Evolutionary conservation across 2,329 filamentous ascomycete species (phyloP), one percentile per base, ranked within the genome.

Genomic region (Xylariaceae sp.): DNA sequence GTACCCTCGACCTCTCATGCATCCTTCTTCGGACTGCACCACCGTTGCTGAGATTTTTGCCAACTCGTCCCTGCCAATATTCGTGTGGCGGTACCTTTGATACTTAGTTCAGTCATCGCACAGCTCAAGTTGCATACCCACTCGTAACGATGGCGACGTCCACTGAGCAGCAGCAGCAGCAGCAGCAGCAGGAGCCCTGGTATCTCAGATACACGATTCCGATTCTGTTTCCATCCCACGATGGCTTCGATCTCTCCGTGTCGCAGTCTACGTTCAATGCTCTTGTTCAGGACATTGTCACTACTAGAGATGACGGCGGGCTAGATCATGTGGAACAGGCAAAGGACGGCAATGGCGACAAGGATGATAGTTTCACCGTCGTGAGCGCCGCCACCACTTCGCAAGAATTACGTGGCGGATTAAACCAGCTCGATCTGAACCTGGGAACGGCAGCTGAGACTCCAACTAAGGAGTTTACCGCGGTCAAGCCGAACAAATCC

Each of bases 151-250:
- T 61, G 59, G 55, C 43, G 2, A 21, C 48, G 16, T 21, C 48
- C 19, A 40, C 28, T 14, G 41, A 56, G 28, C 31, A 33, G 19
- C 50, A 63, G 48, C 40, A 56, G 44, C 61, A 9, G 8, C n/a
- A n/a, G n/a, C n/a, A n/a, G 36, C 39, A 34, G 26, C 53, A 62
- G 46, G 50, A 57, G 45, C 60, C 53, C 26, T 63, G 61, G 58
- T 58, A 58, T 55, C 58, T 63, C 16, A 57, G 29, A 49, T 56
- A 48, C 21, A 56, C 23, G 7, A 28, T 28, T 21, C 61, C 58
- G 6, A 41, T 61, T 6, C 37, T 47, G 12, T 58, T 63, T 16
- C 58, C 58, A 3, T 12, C 48, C 17, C 58, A 61, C 31, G 54
- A 39, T 24, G 58, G 53, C 48, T 53, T 63, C 29, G 29, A 51